A percentile compares a stretch with the other conserved stretches of the same genome.
Conservation (phyloP, 257 asterid species). For the Nicotiana noctiflora region DNA sequence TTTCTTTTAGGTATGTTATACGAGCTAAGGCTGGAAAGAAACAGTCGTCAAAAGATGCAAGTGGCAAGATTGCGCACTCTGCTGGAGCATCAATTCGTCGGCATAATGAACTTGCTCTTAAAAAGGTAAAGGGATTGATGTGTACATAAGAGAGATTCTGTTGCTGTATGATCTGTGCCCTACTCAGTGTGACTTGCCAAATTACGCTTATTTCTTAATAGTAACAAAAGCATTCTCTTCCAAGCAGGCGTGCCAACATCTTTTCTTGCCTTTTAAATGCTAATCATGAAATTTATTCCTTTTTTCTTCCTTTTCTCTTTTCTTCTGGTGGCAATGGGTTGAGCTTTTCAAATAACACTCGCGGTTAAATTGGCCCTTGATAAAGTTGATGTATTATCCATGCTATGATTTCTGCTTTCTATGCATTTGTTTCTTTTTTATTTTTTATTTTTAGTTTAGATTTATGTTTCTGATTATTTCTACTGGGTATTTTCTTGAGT, state of each 20-base stretch:
- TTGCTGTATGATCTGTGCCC: not conserved
- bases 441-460: not conserved
- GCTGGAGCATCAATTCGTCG: conserved; percentile 99
- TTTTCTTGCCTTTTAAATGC: not conserved
- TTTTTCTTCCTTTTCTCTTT: not conserved
- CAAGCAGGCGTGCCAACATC: not conserved
- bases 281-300: not conserved
- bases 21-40: conserved; percentile 97
- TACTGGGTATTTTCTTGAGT: not conserved
- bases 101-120: conserved; percentile 79
- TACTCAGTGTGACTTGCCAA: not conserved
- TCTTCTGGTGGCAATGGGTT: not conserved
- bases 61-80: conserved; percentile 78
- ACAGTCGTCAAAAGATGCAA: conserved; percentile 87
- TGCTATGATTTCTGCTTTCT: not conserved
- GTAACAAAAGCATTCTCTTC: not conserved
- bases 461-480: not conserved
- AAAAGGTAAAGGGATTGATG: conserved; percentile 46
- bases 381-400: not conserved
- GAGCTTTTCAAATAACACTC: not conserved
- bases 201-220: not conserved
- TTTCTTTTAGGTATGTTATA: conserved; percentile 71
- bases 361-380: not conserved
- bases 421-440: not conserved
- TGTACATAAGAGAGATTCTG: not conserved